Evolutionary conservation across 768 basidiomycete genomes (phyloP).

Genomic region (Suillus paluster): DNA sequence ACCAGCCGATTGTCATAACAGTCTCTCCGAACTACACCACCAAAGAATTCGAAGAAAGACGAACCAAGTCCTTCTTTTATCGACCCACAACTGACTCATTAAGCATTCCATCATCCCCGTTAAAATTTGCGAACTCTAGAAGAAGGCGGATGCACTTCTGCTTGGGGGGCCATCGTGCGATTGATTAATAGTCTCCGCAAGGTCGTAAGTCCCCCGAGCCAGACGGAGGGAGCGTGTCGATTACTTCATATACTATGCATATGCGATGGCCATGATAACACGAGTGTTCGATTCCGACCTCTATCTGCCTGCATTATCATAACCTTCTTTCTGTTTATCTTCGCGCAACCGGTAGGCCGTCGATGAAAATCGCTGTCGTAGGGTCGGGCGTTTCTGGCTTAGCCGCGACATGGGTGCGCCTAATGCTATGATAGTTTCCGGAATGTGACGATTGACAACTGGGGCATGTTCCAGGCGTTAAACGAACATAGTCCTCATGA

Average conservation of each 20-base stretch:
- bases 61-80: too few relatives aligned
- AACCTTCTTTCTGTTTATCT: not conserved
- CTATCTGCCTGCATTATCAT: not conserved
- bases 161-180: too few relatives aligned
- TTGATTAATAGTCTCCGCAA: too few relatives aligned
- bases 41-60: too few relatives aligned
- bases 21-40: not conserved
- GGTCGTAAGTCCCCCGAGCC: too few relatives aligned
- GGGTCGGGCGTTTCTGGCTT: slow-evolving; percentile 84
- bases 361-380: slow-evolving; percentile 71
- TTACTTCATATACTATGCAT: too few relatives aligned
- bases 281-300: not conserved
- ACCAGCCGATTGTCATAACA: not conserved
- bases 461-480: slow-evolving; percentile 49
- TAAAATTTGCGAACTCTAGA: too few relatives aligned
- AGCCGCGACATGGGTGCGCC: slow-evolving; percentile 68
- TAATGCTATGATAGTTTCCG: slow-evolving; percentile 17
- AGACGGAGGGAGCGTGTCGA: not conserved
- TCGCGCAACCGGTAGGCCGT: not conserved
- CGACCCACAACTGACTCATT: too few relatives aligned
- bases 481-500: slow-evolving; percentile 77
- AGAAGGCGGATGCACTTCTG: too few relatives aligned
- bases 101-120: too few relatives aligned
- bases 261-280: too few relatives aligned
- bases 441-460: not conserved